A percentile compares a stretch with the other conserved stretches of the same genome.
These are phyloP conservation scores for Globisporangium middletonii DNA, from an alignment of 352 stramenopile species.

Conservation along the genomic window DNA sequence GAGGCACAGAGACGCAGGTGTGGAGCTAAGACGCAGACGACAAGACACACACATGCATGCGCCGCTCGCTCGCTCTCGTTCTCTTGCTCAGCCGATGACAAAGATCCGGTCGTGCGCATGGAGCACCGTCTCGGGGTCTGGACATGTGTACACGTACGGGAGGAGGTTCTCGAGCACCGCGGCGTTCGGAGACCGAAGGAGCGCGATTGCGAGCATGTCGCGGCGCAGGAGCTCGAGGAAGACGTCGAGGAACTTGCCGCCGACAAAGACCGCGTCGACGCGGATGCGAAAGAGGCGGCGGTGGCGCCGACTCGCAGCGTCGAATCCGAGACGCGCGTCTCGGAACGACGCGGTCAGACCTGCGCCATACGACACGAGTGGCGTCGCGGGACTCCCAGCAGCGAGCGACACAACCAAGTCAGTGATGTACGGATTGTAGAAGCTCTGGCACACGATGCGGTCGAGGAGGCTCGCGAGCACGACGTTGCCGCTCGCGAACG, in stretches of 20 bases:
- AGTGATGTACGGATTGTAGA: slow-evolving; percentile 77
- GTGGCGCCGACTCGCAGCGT: background rate
- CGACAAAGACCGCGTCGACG: slow-evolving; percentile 33
- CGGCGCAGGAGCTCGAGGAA: slow-evolving; percentile 38
- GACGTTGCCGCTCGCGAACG: slow-evolving; percentile 47
- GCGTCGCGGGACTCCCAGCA: slow-evolving; percentile 17
- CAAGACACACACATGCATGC: background rate
- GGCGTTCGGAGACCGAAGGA: slow-evolving; percentile 32
- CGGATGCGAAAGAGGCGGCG: slow-evolving; percentile 31
- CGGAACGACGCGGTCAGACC: background rate
- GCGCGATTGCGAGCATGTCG: slow-evolving; percentile 42
- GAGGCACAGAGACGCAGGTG: no score
- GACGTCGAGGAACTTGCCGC: slow-evolving; percentile 30
- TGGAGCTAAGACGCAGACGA: no score
- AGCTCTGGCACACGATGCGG: slow-evolving; percentile 64
- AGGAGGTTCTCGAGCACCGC: slow-evolving; percentile 45
- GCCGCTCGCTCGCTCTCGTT: background rate
- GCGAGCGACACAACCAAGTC: slow-evolving; percentile 50
- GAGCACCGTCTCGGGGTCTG: slow-evolving; percentile 31
- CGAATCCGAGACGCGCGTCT: no score
- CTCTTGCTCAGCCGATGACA: slow-evolving; percentile 30
- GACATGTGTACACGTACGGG: slow-evolving; percentile 64
- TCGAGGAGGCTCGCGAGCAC: slow-evolving; percentile 56
- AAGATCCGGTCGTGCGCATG: slow-evolving; percentile 53
- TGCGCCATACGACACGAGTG: background rate